A percentile compares a stretch with the other conserved stretches of the same genome.
Conservation (phyloP, 768 basidiomycete genomes). For the Phlebiopsis flavidoalba region DNA sequence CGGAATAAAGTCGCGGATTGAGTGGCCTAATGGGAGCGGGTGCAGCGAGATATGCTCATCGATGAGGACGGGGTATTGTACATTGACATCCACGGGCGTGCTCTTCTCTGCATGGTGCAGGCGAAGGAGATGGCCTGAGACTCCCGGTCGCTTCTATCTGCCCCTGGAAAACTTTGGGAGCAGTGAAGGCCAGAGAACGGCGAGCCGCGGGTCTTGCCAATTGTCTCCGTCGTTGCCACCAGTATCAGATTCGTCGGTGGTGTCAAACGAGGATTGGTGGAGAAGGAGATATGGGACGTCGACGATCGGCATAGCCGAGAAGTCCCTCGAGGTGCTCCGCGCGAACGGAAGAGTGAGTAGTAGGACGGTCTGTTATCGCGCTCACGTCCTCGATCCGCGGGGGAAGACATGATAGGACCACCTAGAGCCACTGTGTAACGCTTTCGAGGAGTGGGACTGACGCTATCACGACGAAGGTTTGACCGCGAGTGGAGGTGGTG, state of each 20-base stretch:
- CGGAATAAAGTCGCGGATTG: slow-evolving; percentile 29
- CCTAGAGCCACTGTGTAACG: slow-evolving; percentile 85
- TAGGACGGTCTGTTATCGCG: slow-evolving; percentile 23
- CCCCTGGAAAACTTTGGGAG: slow-evolving; percentile 25
- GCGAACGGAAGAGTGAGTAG: slow-evolving; percentile 13
- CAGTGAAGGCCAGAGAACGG: slow-evolving; percentile 9
- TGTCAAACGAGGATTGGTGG: slow-evolving; percentile 22
- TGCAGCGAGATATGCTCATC: slow-evolving; percentile 20
- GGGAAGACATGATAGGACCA: slow-evolving; percentile 48
- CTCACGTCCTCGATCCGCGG: slow-evolving; percentile 22
- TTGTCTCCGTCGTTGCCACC: slow-evolving; percentile 49
- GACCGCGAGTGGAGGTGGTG: slow-evolving; percentile 35
- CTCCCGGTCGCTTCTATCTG: slow-evolving; percentile 23
- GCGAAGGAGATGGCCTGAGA: slow-evolving; percentile 20
- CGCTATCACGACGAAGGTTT: slow-evolving; percentile 43
- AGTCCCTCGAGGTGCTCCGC: slow-evolving; percentile 22
- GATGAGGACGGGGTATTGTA: slow-evolving; percentile 30
- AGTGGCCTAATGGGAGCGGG: slow-evolving; percentile 24
- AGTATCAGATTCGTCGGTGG: slow-evolving; percentile 35
- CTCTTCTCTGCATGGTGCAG: slow-evolving; percentile 26
- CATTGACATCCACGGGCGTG: slow-evolving; percentile 56
- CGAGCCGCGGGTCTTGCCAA: slow-evolving; percentile 46
- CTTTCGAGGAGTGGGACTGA: slow-evolving; percentile 67
- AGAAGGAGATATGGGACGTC: slow-evolving; percentile 26
- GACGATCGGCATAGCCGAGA: slow-evolving; percentile 43